Evolutionary conservation across 1,284 basidiomycete species (phyloP), one percentile per base, ranked within the genome.

Genomic region (Bjerkandera adusta): DNA sequence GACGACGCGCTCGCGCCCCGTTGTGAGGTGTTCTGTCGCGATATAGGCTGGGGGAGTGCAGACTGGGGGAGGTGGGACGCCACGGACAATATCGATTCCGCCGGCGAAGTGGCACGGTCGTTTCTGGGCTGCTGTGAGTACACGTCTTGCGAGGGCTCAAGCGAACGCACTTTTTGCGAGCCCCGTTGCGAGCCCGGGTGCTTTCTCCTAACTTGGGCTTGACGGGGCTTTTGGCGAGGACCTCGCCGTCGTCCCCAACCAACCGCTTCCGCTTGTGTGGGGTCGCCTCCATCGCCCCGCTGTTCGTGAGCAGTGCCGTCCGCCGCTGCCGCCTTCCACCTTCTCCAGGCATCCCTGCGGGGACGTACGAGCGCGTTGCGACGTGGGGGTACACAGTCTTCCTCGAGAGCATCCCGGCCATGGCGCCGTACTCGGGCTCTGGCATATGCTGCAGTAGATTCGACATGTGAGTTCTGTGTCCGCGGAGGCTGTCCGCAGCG

Each of bases 401-500:
- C 43, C 81, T 72, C 57, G 74, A 77, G 43, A 85, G 68, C 49
- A 72, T 68, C 36, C 76, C 69, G 5, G 58, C 56, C 33, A 53
- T 37, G 39, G 38, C 55, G 26, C 48, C 47, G 40, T 61, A 65
- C 49, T 60, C 57, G 3, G 74, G 57, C 57, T 89, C 85, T 18
- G 87, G 85, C n/a, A 88, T 63, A 55, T 77, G 69, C 62, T 81
- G 71, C n/a, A 85, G 70, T 15, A 90, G 74, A 16, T 71, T 68
- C 39, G 73, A 70, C 61, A 94, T 83, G 62, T 94, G 86, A 45
- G 68, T 64, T 47, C 80, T 75, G 66, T 94, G 89, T 4, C 73
- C 70, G 53, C 83, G 81, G 62, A 96, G 78, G 68, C 82, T 90
- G 69, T 99, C 96, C 45, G 93, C 92, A 8, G 95, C 95, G 57